A percentile compares a stretch with the other conserved stretches of the same genome.
These are phyloP conservation scores for Platanthera guangdongensis DNA, from an alignment of 106 monocot species.

Conservation along the genomic window DNA sequence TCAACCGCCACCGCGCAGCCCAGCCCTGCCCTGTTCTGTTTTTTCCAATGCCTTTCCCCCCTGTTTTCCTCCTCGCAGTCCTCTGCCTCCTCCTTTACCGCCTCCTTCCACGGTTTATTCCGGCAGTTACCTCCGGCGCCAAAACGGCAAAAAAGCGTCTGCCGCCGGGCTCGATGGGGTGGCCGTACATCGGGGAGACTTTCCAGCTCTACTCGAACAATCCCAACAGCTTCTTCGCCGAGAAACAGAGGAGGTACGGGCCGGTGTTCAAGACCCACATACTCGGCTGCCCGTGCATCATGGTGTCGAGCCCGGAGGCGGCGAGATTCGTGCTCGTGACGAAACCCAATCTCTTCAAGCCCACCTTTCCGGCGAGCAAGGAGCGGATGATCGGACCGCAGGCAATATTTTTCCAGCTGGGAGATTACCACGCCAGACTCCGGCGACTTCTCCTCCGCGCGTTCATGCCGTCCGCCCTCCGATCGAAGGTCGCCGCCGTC, in stretches of 20 bases:
- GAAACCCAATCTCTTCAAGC: slow-evolving; percentile 74
- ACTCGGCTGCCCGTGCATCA: slow-evolving; percentile 53
- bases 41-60: neutral
- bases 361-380: slow-evolving; percentile 91
- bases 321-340: slow-evolving; percentile 77
- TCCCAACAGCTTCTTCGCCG: slow-evolving; percentile 44
- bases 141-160: neutral
- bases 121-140: neutral
- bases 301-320: slow-evolving; percentile 42
- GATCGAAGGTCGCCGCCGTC: slow-evolving; percentile 27
- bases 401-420: slow-evolving; percentile 95
- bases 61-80: neutral
- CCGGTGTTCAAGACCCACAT: slow-evolving; percentile 83
- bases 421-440: slow-evolving; percentile 57
- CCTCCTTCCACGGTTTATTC: neutral
- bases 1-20: neutral
- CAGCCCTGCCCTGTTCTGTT: neutral
- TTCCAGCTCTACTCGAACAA: slow-evolving; percentile 55
- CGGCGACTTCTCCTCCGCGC: slow-evolving; percentile 61
- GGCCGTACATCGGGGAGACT: slow-evolving; percentile 63
- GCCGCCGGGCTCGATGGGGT: slow-evolving; percentile 62
- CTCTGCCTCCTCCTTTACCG: neutral
- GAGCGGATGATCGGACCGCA: slow-evolving; percentile 75
- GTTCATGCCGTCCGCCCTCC: slow-evolving; percentile 62
- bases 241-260: slow-evolving; percentile 43